A percentile compares a stretch with the other conserved stretches of the same genome.
These are phyloP conservation scores for Fusarium dimerum DNA, from an alignment of 2,329 filamentous ascomycete genomes.

Conservation along the genomic window DNA sequence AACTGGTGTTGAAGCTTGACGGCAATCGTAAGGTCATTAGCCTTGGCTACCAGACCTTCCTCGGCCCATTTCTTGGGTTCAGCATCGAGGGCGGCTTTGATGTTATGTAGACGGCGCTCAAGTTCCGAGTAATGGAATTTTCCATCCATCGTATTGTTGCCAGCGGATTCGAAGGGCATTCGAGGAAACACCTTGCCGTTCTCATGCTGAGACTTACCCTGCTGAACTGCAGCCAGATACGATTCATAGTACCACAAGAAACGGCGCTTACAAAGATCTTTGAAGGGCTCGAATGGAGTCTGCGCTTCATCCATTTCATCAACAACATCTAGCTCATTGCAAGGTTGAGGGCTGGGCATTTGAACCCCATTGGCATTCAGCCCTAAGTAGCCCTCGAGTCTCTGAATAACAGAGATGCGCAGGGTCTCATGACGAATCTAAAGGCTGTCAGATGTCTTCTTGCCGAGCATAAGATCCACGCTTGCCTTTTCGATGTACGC, in stretches of 20 bases:
- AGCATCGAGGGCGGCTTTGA: conserved; percentile 69
- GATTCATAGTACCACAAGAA: conserved; percentile 97
- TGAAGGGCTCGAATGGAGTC: conserved; percentile 79
- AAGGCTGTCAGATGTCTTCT: conserved; percentile 10
- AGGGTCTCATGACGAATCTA: conserved; percentile 91
- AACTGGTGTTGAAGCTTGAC: conserved; percentile 83
- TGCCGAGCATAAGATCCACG: not conserved
- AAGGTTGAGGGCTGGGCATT: conserved; percentile 25
- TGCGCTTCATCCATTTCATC: conserved; percentile 56
- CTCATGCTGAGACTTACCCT: conserved; percentile 63
- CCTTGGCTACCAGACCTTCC: conserved; percentile 64
- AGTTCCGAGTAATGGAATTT: conserved; percentile 79
- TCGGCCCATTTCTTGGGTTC: conserved; percentile 73
- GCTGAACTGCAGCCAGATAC: conserved; percentile 71
- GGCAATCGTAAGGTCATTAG: conserved; percentile 72
- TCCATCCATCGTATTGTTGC: conserved; percentile 81
- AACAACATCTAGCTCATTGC: conserved; percentile 46
- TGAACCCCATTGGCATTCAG: conserved; percentile 57
- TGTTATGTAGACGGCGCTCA: conserved; percentile 64
- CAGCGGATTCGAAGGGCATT: conserved; percentile 79
- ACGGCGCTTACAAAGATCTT: conserved; percentile 84
- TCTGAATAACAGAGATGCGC: conserved; percentile 81
- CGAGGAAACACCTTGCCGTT: conserved; percentile 67
- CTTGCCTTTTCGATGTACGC: conserved; percentile 77
- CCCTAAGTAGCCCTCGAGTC: conserved; percentile 76